Conservation (phyloP, 345 rosid species). For the Rhodomyrtus tomentosa region DNA sequence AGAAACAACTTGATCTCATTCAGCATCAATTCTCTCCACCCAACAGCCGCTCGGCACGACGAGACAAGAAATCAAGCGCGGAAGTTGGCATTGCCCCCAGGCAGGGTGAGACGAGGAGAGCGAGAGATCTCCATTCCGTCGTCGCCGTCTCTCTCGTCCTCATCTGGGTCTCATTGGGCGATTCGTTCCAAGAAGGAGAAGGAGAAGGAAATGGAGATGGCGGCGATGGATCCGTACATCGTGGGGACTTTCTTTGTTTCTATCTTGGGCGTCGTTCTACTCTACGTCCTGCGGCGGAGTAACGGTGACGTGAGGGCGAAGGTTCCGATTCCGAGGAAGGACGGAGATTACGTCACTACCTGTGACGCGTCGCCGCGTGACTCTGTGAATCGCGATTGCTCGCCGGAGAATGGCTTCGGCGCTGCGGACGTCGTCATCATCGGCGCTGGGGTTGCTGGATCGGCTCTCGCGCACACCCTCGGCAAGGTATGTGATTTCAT, state of each 20-base stretch:
- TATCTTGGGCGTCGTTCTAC: conserved; percentile 13
- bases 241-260: conserved; percentile 17
- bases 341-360: not conserved
- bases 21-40: not conserved
- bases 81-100: not conserved
- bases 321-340: not conserved
- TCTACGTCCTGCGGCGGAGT: conserved; percentile 14
- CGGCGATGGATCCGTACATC: conserved; percentile 4
- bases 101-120: not conserved
- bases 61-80: not conserved
- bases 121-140: not conserved
- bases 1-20: not conserved
- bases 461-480: conserved; percentile 72
- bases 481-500: conserved; percentile 35
- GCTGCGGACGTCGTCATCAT: conserved; percentile 46
- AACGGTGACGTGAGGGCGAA: not conserved
- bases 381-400: not conserved
- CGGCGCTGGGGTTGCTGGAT: conserved; percentile 86
- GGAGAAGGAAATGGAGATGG: not conserved
- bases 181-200: not conserved
- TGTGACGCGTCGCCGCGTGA: not conserved
- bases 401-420: conserved; percentile 1
- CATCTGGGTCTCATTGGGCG: not conserved
- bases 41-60: not conserved
- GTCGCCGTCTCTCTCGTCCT: not conserved